phyloP scores from a whole-genome alignment of 1,284 basidiomycete species.

The Peniophora sp. region DNA sequence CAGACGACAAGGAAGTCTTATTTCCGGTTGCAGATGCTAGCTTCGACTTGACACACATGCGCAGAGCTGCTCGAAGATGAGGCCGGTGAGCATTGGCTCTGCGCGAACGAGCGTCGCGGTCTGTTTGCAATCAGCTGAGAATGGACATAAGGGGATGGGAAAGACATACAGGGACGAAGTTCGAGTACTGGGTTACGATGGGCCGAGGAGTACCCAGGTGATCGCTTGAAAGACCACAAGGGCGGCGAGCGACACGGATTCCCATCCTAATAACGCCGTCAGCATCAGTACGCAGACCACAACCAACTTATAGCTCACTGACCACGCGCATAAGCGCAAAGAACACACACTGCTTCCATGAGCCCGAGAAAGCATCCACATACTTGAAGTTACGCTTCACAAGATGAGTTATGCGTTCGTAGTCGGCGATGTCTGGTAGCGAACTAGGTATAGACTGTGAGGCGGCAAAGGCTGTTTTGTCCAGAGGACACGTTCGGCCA shows the following conservation, averaged over 20 bases:
- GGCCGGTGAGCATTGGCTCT: constrained; percentile 46
- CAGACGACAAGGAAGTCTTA: constrained; percentile 17
- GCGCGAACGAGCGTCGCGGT: constrained; percentile 28
- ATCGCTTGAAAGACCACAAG: constrained; percentile 10
- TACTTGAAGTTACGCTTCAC: constrained; percentile 26
- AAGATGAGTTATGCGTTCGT: constrained; percentile 33
- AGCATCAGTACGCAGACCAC: background rate
- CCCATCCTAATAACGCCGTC: constrained; percentile 13
- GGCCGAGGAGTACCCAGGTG: constrained; percentile 40
- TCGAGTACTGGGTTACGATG: constrained; percentile 44
- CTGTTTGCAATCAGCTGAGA: background rate
- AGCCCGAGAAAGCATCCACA: constrained; percentile 21
- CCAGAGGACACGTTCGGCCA: too few relatives aligned
- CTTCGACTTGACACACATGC: constrained; percentile 40
- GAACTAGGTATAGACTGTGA: constrained; percentile 21
- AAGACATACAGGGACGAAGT: constrained; percentile 25
- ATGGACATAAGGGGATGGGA: constrained; percentile 3
- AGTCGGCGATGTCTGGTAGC: constrained; percentile 38
- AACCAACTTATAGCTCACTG: constrained; percentile 10
- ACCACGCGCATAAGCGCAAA: constrained; percentile 19
- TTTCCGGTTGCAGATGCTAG: constrained; percentile 10
- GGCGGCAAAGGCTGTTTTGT: constrained; percentile 21
- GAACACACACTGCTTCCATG: constrained; percentile 16
- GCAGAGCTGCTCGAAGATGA: constrained; percentile 52
- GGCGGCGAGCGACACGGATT: constrained; percentile 15